phyloP scores from a whole-genome alignment of 371 early-diverging fungal species.

The Apophysomyces ossiformis region DNA sequence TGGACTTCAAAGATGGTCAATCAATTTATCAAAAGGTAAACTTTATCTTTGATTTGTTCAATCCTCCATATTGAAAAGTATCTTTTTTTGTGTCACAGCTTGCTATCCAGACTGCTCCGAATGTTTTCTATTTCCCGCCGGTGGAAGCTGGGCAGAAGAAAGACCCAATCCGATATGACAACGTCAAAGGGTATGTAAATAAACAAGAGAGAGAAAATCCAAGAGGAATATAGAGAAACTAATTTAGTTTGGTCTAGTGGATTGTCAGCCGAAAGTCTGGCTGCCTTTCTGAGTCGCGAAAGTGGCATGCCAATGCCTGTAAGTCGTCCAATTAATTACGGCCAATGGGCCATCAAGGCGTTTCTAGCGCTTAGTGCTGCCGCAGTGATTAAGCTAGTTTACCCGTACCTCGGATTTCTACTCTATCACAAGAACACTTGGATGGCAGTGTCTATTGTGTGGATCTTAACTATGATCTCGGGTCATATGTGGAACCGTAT shows the following conservation, averaged over 20 bases:
- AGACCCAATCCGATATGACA: conserved; percentile 50
- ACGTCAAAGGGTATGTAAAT: conserved; percentile 32
- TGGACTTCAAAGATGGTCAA: conserved; percentile 77
- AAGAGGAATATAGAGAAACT: background rate
- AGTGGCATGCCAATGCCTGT: conserved; percentile 48
- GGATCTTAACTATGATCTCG: conserved; percentile 68
- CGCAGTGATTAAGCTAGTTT: conserved; percentile 45
- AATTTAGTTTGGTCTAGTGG: conserved; percentile 51
- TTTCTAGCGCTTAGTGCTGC: conserved; percentile 46
- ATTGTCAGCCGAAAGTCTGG: conserved; percentile 69
- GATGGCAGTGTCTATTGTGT: conserved; percentile 51
- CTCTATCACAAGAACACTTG: conserved; percentile 64
- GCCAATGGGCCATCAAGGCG: conserved; percentile 44
- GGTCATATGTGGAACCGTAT: conserved; percentile 94
- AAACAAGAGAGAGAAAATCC: background rate
- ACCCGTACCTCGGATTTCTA: conserved; percentile 53
- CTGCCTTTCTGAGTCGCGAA: conserved; percentile 57
- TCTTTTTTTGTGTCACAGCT: conserved; percentile 36
- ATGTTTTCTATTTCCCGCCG: conserved; percentile 75
- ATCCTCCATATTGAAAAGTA: background rate
- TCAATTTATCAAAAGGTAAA: conserved; percentile 76
- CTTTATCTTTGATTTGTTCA: background rate
- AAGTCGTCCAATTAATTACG: conserved; percentile 51
- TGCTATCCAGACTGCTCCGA: conserved; percentile 69
- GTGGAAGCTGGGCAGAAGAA: conserved; percentile 57